These are phyloP conservation scores for Durotheca rogersii DNA, from an alignment of 495 filamentous ascomycete species.

Conservation along the genomic window DNA sequence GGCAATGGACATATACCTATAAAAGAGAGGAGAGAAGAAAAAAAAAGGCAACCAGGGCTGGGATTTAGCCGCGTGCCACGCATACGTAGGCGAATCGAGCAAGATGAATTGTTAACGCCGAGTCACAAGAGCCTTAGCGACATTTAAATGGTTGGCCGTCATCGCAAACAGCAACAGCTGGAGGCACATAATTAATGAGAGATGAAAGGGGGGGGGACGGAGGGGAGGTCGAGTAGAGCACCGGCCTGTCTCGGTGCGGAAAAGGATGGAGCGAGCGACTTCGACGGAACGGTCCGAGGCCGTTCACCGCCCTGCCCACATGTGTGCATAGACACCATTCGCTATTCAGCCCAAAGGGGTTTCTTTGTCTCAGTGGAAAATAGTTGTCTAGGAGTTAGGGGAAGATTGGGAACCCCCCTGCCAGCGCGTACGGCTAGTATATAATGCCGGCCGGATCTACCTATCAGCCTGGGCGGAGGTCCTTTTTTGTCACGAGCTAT, in stretches of 20 bases:
- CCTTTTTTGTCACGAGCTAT: constrained; percentile 31
- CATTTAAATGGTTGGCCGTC: neutral
- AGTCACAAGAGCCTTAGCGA: constrained; percentile 2
- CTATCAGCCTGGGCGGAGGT: constrained; percentile 16
- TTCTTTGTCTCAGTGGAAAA: constrained; percentile 10
- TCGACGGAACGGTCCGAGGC: constrained; percentile 7
- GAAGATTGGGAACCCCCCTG: constrained; percentile 17
- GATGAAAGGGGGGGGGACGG: no score
- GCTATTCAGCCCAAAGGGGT: no score
- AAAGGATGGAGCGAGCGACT: no score
- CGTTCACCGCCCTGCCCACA: constrained; percentile 1
- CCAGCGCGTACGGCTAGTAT: constrained; percentile 24
- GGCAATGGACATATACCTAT: constrained; percentile 1
- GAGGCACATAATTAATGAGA: constrained; percentile 16
- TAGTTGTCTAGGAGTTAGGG: constrained; percentile 11
- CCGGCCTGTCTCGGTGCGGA: neutral
- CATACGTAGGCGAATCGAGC: constrained; percentile 2
- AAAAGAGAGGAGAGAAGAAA: no score
- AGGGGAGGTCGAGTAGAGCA: constrained; percentile 1
- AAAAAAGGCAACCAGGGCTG: no score
- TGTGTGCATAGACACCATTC: constrained; percentile 24
- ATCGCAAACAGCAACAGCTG: constrained; percentile 5
- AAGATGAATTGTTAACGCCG: neutral
- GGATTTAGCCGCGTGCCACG: neutral
- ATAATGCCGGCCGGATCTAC: constrained; percentile 19